Evolutionary conservation across 2,329 filamentous ascomycete genomes (phyloP), one percentile per base, ranked within the genome.

Genomic region (Ilyonectria robusta): DNA sequence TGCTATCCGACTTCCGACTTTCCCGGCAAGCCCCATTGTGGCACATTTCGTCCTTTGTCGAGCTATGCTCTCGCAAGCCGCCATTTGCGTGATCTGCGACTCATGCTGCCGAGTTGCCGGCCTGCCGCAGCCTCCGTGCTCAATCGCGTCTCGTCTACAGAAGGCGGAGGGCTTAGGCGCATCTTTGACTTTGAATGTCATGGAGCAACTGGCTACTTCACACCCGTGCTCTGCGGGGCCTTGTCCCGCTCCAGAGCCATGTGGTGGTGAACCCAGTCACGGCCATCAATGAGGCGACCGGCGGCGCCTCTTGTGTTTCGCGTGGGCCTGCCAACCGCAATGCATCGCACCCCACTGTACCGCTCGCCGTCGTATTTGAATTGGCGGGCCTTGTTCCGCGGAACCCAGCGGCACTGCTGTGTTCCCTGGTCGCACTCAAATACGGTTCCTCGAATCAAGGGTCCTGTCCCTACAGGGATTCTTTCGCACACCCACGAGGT

Each of bases 71-170:
- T 40, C 37, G 26, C 23, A 19, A 50, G 29, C 26, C 26, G 47
- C 23, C 23, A n/a, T 31, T 40, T 40, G 17, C 15, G 37, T 10
- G 37, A 31, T 50, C 15, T n/a, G 47, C 40, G 47, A 44, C 35
- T 51, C 46, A 53, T 60, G 57, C 6, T 60, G 57, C 57, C 57
- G 47, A 60, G 33, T 51, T 21, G 57, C 57, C 46, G 57, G 57
- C 9, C 46, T 40, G 33, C 57, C 44, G 31, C 44, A 42, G 46
- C 9, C 26, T 33, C 26, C 29, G 40, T 33, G 17, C 40, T 60
- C 57, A 60, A 51, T 48, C 58, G 11, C n/a, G 29, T 51, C 29
- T 33, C 48, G 29, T 21, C 26, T 58, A 2, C 17, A 17, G 13
- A 59, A n/a, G 17, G 11, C 50, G 50, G 29, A 48, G 17, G 40